Base-by-base conservation (phyloP, 192 early-diverging fungal genomes). In the Coemansia sp. region DNA sequence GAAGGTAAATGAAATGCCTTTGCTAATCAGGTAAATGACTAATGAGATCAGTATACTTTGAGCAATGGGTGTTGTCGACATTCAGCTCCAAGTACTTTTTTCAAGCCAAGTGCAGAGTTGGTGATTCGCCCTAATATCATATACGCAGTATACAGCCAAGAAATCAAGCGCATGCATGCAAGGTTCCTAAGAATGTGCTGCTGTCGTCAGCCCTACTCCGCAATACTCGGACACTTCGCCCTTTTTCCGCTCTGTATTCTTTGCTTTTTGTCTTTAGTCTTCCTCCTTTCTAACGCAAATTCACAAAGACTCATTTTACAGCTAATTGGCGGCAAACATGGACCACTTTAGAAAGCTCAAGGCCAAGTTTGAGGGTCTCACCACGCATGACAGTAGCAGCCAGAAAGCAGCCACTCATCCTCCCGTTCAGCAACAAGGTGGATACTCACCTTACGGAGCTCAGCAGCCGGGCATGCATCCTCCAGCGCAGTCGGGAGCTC, bases 331-430 rank as follows among this genome's bases (percentile, higher is more conserved):
- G 8, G 5, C 18, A 41, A 53, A 5, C 16, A 81, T 81, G 79
- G 61, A 69, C 49, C 66, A 70, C 47, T 61, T 77, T 58, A 62
- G 69, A 49, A 77, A 82, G 53, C 50, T 82, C 66, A 82, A 77
- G 69, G 43, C 71, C 12, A 82, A 77, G 46, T 71, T 82, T n/a
- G 80, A 82, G 72, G 61, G 63, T 15, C 75, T 82, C 31, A 63
- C n/a, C 15, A 43, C 53, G 12, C 55, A 58, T 36, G 55, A 58
- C 55, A 33, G 33, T 9, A 40, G 27, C 55, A 55, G 33, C 9
- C 62, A 15, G 49, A 38, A n/a, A 8, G 49, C 22, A 16, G 5
- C 15, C 41, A 39, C 50, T 34, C 44, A 8, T 66, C 65, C 27
- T 58, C 64, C 3, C 47, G 33, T 5, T 29, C 55, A 58, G 55